Evolutionary conservation across 441 rosid species (phyloP).

Genomic region (Gossypium trilobum): DNA sequence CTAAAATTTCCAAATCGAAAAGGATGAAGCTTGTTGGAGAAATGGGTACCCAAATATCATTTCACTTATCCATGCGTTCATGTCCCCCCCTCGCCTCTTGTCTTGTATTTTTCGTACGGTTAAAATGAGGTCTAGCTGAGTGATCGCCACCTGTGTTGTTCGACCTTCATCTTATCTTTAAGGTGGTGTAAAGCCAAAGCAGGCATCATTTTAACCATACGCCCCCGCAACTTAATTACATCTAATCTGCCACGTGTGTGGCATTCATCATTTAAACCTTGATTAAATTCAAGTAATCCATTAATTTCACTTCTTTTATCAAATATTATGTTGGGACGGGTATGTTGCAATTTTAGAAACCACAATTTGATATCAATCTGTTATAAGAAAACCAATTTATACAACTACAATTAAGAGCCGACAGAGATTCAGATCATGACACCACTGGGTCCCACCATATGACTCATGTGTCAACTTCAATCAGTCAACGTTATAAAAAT

Average conservation of each 20-base stretch:
- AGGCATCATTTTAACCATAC: too few relatives aligned
- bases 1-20: not conserved
- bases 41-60: not conserved
- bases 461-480: conserved; percentile 1
- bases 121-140: not conserved
- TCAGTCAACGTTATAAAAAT: not conserved
- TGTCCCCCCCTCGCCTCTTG: not conserved
- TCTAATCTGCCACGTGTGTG: too few relatives aligned
- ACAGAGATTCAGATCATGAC: conserved; percentile 31
- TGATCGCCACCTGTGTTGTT: too few relatives aligned
- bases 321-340: too few relatives aligned
- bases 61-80: not conserved
- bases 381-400: too few relatives aligned
- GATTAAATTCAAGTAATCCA: too few relatives aligned
- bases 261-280: not conserved
- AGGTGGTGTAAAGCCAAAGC: too few relatives aligned
- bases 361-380: too few relatives aligned
- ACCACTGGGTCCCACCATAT: conserved; percentile 10
- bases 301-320: too few relatives aligned
- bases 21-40: not conserved
- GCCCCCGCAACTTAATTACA: not conserved
- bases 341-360: too few relatives aligned
- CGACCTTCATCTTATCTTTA: too few relatives aligned
- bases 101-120: not conserved
- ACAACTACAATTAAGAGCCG: conserved; percentile 6